Percentiles rank a stretch among this genome's conserved stretches.
These are phyloP conservation scores for Lichtheimia corymbifera DNA, from an alignment of 371 early-diverging fungal genomes.

Conservation along the genomic window DNA sequence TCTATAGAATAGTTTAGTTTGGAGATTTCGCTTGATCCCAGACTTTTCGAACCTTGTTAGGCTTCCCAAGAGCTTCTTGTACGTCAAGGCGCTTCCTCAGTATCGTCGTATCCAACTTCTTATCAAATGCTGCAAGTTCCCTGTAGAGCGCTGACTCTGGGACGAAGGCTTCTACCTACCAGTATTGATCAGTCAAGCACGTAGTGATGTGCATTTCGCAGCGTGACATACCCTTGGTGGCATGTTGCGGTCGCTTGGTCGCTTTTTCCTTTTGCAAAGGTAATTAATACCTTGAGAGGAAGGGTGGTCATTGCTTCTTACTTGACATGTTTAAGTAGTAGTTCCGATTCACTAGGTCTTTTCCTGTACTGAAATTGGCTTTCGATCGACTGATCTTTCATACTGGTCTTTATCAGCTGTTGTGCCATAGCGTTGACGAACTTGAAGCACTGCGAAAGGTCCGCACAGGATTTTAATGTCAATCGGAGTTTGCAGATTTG, in stretches of 20 bases:
- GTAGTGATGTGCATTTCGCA: not conserved
- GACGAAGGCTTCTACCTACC: conserved; percentile 77
- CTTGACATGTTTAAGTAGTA: conserved; percentile 41
- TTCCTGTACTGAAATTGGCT: conserved; percentile 27
- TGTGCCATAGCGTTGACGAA: too few relatives aligned
- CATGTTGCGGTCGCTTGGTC: conserved; percentile 60
- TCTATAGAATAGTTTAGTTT: conserved; percentile 19
- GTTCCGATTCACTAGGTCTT: conserved; percentile 35
- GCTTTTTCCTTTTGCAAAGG: conserved; percentile 43
- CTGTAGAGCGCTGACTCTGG: conserved; percentile 90
- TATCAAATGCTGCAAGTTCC: conserved; percentile 85
- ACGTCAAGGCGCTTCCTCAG: conserved; percentile 87
- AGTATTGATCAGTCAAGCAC: not conserved
- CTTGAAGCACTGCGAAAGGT: too few relatives aligned
- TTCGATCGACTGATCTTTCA: not conserved
- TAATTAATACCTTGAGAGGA: not conserved
- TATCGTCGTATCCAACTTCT: conserved; percentile 84
- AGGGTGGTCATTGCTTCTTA: conserved; percentile 10
- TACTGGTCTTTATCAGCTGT: too few relatives aligned
- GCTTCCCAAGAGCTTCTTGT: conserved; percentile 80
- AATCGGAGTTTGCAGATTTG: too few relatives aligned
- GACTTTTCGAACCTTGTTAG: conserved; percentile 57
- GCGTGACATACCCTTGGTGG: conserved; percentile 43
- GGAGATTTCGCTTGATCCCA: not conserved
- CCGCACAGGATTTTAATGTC: too few relatives aligned